These are phyloP conservation scores for Phytophthora macrochlamydospora DNA, from an alignment of 352 stramenopile genomes.

Conservation along the genomic window DNA sequence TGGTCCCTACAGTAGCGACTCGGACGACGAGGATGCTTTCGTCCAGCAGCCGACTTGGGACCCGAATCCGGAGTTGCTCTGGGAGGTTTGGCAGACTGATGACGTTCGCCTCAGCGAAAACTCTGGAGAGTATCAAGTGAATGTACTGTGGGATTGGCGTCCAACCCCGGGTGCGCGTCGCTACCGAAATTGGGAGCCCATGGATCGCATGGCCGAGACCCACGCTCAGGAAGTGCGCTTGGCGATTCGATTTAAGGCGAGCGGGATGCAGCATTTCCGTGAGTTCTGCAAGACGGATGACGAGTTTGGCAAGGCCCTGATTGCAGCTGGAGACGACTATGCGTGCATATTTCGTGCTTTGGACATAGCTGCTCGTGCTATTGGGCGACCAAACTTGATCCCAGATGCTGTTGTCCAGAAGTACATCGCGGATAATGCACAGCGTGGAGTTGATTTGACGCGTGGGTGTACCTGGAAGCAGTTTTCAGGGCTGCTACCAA, in stretches of 20 bases:
- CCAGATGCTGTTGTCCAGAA: background rate
- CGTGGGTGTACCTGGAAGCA: background rate
- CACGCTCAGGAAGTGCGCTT: background rate
- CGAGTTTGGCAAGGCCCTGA: background rate
- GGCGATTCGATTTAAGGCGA: background rate
- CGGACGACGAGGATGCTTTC: background rate
- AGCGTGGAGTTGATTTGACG: background rate
- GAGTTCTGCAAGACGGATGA: background rate
- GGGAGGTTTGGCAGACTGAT: conserved; percentile 6
- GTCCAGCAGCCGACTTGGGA: background rate
- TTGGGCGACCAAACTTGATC: background rate
- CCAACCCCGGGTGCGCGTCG: background rate
- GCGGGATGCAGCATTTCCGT: background rate
- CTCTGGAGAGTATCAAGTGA: background rate
- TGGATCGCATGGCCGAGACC: background rate
- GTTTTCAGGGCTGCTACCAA: background rate
- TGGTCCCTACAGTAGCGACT: background rate
- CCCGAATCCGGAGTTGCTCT: background rate
- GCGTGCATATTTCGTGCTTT: background rate
- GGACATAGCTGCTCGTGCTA: background rate
- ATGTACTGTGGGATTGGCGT: conserved; percentile 1
- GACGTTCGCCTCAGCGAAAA: background rate
- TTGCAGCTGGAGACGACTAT: background rate
- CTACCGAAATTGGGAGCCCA: background rate
- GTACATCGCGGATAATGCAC: background rate